Evolutionary conservation across 208 protist species (phyloP), one percentile per base, ranked within the genome.

Genomic region (Vickermania ingenoplastis): DNA sequence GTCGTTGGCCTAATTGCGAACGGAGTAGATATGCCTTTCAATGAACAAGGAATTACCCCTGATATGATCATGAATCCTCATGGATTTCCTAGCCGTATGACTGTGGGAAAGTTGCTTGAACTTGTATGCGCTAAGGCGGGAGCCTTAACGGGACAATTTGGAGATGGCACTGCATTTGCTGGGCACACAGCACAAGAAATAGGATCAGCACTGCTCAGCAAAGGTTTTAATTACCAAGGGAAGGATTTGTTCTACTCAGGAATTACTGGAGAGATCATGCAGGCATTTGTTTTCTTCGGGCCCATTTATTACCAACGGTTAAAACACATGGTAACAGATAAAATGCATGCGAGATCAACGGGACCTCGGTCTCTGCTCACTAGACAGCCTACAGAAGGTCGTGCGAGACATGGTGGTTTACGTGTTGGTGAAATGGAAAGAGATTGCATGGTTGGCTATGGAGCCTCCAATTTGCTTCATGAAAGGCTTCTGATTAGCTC

Each of bases 1-100:
- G 97, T 99, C 4, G 92, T 96, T 56, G 99, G 98, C 30, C 79
- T 99, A 11, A 99, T 99, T 53, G 96, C 98, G 17, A 67, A 89
- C 41, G 97, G 99, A 58, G 96, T 97, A 21, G 98, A 99, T 80
- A 94, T 99, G 96, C 98, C 98, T 3, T 99, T 99, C 71, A 98
- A 91, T 56, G 89, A 97, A 63, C 61, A 83, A 2, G 97, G 97
- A 41, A 96, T 99, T 28, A 96, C 75, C 52, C 99, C 99, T 0
- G 99, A 99, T 70, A 98, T 99, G 73, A 99, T 99, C 78, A 99
- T 99, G 98, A 99, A 99, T 75, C 99, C 99, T 14, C 99, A 99
- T 75, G 99, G 98, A 58, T 99, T 99, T 77, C 99, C 99, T 17
- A 98, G 93, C 63, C 96, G 99, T 63, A 99, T 99, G 98, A 99